Base-by-base conservation (phyloP, 371 early-diverging fungal species). In the Apophysomyces sp. region DNA sequence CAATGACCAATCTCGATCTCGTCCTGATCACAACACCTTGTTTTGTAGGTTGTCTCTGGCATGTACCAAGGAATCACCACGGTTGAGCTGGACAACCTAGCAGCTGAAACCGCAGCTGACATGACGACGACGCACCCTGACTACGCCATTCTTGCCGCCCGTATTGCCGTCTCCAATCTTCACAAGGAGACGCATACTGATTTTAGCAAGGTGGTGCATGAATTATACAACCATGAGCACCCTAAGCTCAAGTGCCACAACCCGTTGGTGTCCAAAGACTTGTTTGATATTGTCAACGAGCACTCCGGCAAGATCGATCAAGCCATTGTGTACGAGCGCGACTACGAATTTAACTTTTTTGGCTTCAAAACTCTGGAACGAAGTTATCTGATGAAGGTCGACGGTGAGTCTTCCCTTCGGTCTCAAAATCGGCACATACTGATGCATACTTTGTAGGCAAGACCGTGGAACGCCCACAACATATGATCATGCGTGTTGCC, bases 281-380 rank as follows among this genome's bases (percentile, higher is more conserved):
- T 94, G 11, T 90, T 92, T 71, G 72, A 88, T 13, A 63, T 84
- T 53, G 86, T 98, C 51, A 80, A 83, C 81, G 80, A 83, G 41
- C 72, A 99, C 77, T 85, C 87, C 9, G 97, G 95, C 24, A 75
- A 76, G 28, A 87, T 99, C 61, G 91, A 99, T 82, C 85, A 89
- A 12, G 92, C 94, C 61, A 93, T 99, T 61, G 91, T 94, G 67
- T 94, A 96, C 72, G 92, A 95, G 54, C 92, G 99, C 69, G 99
- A 99, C 74, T 98, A 90, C 74, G 89, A 89, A 62, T 97, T 98
- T 83, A 95, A 92, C 79, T 99, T 90, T 82, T 99, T 99, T 88
- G 99, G 99, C 9, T 95, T 99, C 86, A 98, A 98, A 81, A 99
- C 99, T 1, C 87, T 99, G 18, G 95, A 97, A 74, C 92, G 97